phyloP scores from a whole-genome alignment of 2,329 filamentous ascomycete species.

The Orbilia quercus region DNA sequence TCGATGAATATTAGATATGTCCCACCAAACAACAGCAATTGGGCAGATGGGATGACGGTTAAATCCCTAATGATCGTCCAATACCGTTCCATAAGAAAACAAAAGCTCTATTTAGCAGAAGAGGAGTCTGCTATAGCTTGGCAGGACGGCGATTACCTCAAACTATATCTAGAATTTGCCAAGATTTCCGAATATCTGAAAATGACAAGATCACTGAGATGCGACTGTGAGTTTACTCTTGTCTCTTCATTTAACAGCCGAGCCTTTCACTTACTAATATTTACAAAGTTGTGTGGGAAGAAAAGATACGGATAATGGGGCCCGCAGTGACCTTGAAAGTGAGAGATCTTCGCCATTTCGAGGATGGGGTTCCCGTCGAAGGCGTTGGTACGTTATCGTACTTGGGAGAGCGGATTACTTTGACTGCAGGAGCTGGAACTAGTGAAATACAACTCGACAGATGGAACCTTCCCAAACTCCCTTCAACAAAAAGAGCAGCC shows the following conservation, averaged over 20 bases:
- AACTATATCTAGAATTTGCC: slow-evolving; percentile 42
- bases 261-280: background rate
- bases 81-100: slow-evolving; percentile 52
- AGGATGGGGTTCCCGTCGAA: slow-evolving; percentile 34
- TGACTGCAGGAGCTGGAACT: slow-evolving; percentile 29
- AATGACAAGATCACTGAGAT: slow-evolving; percentile 35
- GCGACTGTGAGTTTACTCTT: slow-evolving; percentile 41
- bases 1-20: slow-evolving; percentile 51
- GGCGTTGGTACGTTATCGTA: slow-evolving; percentile 44
- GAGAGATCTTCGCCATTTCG: slow-evolving; percentile 47
- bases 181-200: slow-evolving; percentile 48
- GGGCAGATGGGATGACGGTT: slow-evolving; percentile 30
- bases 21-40: slow-evolving; percentile 47
- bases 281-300: slow-evolving; percentile 43
- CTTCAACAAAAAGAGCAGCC: slow-evolving; percentile 25
- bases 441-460: slow-evolving; percentile 43
- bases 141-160: slow-evolving; percentile 52
- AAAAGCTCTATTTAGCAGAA: slow-evolving; percentile 41
- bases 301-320: slow-evolving; percentile 46
- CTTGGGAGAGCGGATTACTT: slow-evolving; percentile 42
- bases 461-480: slow-evolving; percentile 49
- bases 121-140: slow-evolving; percentile 26
- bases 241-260: background rate
- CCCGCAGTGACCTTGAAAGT: slow-evolving; percentile 47
- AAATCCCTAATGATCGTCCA: slow-evolving; percentile 53